Evolutionary conservation across 805 yeast species (phyloP).

Genomic region (Metschnikowia similis): DNA sequence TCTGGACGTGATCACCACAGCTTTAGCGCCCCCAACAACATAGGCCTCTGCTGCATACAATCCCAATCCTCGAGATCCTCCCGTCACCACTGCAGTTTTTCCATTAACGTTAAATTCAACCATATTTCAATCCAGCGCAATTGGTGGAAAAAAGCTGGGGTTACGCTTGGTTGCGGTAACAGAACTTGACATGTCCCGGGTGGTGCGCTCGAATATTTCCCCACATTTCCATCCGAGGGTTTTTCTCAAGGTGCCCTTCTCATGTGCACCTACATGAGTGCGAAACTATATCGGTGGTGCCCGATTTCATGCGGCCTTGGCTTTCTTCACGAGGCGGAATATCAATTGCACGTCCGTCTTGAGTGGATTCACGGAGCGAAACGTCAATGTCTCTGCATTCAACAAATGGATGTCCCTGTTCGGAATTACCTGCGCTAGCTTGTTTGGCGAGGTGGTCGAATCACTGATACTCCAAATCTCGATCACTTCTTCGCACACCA

Average conservation of each 20-base stretch:
- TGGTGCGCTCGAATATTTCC: not conserved
- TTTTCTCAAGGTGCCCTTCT: not conserved
- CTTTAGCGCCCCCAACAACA: constrained; percentile 56
- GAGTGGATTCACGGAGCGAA: constrained; percentile 61
- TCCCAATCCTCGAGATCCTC: constrained; percentile 76
- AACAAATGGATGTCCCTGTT: constrained; percentile 57
- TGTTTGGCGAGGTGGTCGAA: constrained; percentile 39
- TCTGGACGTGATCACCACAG: constrained; percentile 62
- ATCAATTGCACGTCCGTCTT: constrained; percentile 60
- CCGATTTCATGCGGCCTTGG: not conserved
- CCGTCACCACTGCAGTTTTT: constrained; percentile 64
- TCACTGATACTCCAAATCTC: constrained; percentile 63
- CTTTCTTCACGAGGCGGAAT: constrained; percentile 19
- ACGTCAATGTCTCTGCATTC: constrained; percentile 19
- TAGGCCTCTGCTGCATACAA: constrained; percentile 62
- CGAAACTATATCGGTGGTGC: not conserved
- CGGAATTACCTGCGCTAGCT: constrained; percentile 62
- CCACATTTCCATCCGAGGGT: constrained; percentile 3
- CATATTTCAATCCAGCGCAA: constrained; percentile 19
- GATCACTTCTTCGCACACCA: constrained; percentile 61
- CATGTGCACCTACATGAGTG: not conserved
- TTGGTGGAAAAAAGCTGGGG: not conserved
- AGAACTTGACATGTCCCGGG: not conserved
- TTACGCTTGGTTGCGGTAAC: not conserved
- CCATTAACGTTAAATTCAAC: constrained; percentile 50